Evolutionary conservation across 768 basidiomycete species (phyloP).

Genomic region (Paxillus ammoniavirescens): DNA sequence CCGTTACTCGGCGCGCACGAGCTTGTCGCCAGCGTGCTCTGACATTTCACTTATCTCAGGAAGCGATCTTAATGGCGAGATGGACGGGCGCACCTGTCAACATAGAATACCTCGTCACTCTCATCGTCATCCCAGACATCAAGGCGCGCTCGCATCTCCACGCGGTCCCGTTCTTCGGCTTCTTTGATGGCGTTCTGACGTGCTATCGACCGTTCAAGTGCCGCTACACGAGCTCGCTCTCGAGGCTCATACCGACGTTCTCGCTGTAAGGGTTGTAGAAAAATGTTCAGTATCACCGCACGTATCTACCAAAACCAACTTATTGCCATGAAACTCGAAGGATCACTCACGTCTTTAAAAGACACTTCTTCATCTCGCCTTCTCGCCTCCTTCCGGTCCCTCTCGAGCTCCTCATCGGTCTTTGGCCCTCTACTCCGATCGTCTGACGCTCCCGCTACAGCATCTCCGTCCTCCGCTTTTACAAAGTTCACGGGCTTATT

Average conservation of each 20-base stretch:
- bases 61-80: not conserved
- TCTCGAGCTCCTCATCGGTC: conserved; percentile 88
- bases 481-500: conserved; percentile 84
- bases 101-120: conserved; percentile 90
- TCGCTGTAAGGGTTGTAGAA: conserved; percentile 47
- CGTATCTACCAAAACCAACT: not conserved
- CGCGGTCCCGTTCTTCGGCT: conserved; percentile 74
- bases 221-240: conserved; percentile 77
- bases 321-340: not conserved
- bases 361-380: conserved; percentile 80
- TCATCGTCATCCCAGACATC: conserved; percentile 93
- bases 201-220: conserved; percentile 72
- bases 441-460: conserved; percentile 32
- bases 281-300: not conserved
- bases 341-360: conserved; percentile 74
- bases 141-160: conserved; percentile 77
- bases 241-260: conserved; percentile 92
- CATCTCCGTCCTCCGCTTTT: conserved; percentile 54
- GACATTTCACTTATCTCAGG: not conserved
- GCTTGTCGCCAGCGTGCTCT: conserved; percentile 86
- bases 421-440: conserved; percentile 45
- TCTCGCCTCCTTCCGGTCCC: conserved; percentile 72
- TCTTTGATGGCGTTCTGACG: conserved; percentile 71
- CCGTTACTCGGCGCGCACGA: conserved; percentile 64
- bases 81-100: conserved; percentile 68